These are phyloP conservation scores for Podospora pseudocomata DNA, from an alignment of 495 filamentous ascomycete genomes.

Conservation along the genomic window DNA sequence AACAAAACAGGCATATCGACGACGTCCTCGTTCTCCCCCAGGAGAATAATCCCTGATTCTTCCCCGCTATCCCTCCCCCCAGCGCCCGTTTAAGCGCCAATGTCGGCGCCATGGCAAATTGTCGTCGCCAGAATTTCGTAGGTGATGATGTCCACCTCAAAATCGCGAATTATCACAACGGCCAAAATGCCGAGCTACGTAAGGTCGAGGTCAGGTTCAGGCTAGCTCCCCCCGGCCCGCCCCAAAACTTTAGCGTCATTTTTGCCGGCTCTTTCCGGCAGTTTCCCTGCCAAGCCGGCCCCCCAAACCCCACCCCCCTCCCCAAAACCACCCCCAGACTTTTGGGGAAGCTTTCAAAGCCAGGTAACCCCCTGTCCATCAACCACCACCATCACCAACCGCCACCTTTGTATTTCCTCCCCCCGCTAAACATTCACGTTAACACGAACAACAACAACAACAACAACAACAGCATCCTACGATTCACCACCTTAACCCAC, in stretches of 20 bases:
- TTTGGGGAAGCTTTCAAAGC: neutral
- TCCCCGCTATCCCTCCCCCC: neutral
- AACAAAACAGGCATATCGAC: constrained; percentile 45
- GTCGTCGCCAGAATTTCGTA: neutral
- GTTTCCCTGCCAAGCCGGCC: constrained; percentile 4
- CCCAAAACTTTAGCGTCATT: neutral
- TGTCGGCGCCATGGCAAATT: constrained; percentile 34
- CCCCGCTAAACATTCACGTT: too few species aligned
- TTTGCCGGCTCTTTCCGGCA: constrained; percentile 19
- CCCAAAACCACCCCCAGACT: too few species aligned
- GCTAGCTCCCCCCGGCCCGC: neutral
- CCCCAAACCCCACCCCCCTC: too few species aligned
- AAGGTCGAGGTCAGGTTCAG: neutral
- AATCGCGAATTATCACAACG: neutral
- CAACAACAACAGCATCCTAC: neutral
- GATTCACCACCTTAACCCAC: neutral
- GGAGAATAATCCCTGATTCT: constrained; percentile 9
- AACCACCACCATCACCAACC: neutral
- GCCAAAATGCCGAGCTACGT: neutral
- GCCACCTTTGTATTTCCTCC: too few species aligned
- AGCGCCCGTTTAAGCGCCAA: constrained; percentile 29
- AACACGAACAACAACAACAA: neutral
- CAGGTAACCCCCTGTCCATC: neutral
- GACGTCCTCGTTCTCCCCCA: neutral
- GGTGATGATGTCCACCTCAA: neutral